Evolutionary conservation across 345 rosid genomes (phyloP), one percentile per base, ranked within the genome.

Genomic region (Populus pruinosa): DNA sequence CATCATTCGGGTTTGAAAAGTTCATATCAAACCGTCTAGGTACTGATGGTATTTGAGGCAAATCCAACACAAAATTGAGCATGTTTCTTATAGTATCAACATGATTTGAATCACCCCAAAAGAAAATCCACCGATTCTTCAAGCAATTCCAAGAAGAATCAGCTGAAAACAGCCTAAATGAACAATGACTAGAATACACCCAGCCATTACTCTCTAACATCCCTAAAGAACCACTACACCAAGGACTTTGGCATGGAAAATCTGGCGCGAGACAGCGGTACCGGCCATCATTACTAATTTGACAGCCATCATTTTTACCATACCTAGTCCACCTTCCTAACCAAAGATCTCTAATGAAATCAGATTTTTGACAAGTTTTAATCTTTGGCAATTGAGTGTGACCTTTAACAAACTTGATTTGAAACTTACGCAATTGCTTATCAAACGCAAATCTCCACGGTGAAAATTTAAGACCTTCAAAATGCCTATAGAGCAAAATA

Each of bases 51-150:
- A 96, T 83, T 31, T 86, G 86, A 12, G 97, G 91, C 86, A 87
- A 84, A 79, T 85, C 94, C 67, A 96, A 81, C 18, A 96, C 84
- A 72, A 96, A 92, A 79, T 90, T 91, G 70, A 96, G 85, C 92
- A 89, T 85, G 87, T 92, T 96, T 76, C 98, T 84, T 11, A 96
- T 92, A 0, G 98, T 89, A 75, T 96, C 99, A 0, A 96, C 99
- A 23, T 96, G 98, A 83, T 96, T 96, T 0, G 98, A 93, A 79
- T 96, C 99, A 2, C 99, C 99, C 98, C 97, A 92, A 78, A 93
- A 96, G 96, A 96, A 96, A 74, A 96, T 84, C 99, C 98, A 96
- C 59, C 92, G 75, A 79, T 66, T 72, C 73, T 89, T 87, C 82
- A 96, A 82, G 67, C 99, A 96, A 76, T 86, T 84, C 99, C 97